Evolutionary conservation across 2,329 filamentous ascomycete species (phyloP), one percentile per base, ranked within the genome.

Genomic region (Stachybotrys echinatus): DNA sequence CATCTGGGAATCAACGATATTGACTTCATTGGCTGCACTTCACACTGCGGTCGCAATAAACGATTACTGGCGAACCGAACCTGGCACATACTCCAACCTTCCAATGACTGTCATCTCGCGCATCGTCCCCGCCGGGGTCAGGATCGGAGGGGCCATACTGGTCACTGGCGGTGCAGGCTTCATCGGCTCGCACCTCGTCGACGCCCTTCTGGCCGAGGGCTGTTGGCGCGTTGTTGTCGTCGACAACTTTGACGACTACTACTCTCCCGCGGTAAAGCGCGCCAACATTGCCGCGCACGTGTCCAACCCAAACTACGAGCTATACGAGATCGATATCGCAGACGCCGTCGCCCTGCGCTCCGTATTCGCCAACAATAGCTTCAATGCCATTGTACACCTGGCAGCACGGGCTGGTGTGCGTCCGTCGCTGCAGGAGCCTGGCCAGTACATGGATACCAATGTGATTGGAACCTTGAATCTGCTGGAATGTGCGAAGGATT

Each of bases 91-190:
- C 27, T 10, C 27, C 10, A 34, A 8, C 27, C 39, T 23, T 8
- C 20, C 20, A 45, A 45, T 45, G 42, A 45, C 42, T 17, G 42
- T 45, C 42, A 27, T 45, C 22, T n/a, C n/a, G 23, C 22, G 42
- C 12, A 45, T 17, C 21, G 14, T 22, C 17, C 20, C 21, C 21
- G 6, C 42, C n/a, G 17, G 7, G n/a, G 22, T 17, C 42, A 45
- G 27, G 23, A 4, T 22, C 23, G 42, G 42, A 17, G 42, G 42
- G 4, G 14, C 27, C 27, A 34, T 61, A 18, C 52, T 61, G 3
- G 50, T 61, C 50, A 61, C 58, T 6, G 56, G 57, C 23, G 58
- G 58, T 31, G 58, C 58, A 4, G 58, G 58, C 38, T 61, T 61
- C 54, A 61, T 59, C 40, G 57, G 58, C 12, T 61, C 58, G 3